These are phyloP conservation scores for Acer yangbiense DNA, from an alignment of 345 rosid genomes.

Conservation along the genomic window DNA sequence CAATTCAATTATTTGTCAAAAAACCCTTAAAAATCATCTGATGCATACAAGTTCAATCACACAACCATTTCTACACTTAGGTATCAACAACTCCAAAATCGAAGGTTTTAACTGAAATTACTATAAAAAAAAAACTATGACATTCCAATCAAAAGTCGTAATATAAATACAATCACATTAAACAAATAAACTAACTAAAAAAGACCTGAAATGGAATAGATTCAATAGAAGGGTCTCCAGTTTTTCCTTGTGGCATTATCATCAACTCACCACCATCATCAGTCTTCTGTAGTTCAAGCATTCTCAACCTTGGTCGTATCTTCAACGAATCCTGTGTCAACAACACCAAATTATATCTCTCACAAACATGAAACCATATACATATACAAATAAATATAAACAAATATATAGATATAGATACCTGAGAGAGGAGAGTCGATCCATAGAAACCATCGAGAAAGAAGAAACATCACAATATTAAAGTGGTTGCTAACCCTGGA, in stretches of 20 bases:
- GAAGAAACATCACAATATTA: conserved; percentile 52
- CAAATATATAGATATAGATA: conserved; percentile 1
- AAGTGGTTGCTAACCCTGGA: conserved; percentile 49
- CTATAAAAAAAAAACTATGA: too few species aligned
- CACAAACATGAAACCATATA: conserved; percentile 2
- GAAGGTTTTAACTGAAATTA: too few species aligned
- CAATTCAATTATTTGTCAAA: too few species aligned
- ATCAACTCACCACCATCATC: conserved; percentile 26
- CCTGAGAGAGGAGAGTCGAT: conserved; percentile 56
- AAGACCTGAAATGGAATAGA: conserved; percentile 80
- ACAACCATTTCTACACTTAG: too few species aligned
- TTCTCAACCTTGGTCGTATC: conserved; percentile 56
- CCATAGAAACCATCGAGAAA: conserved; percentile 69
- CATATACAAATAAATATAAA: not conserved
- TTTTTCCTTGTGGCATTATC: conserved; percentile 56
- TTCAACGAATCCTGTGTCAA: conserved; percentile 52
- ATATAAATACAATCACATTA: too few species aligned
- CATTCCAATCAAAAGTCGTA: too few species aligned
- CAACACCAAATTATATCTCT: conserved; percentile 1
- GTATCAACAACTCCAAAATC: too few species aligned
- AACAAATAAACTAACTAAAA: too few species aligned
- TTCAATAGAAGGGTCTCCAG: conserved; percentile 59
- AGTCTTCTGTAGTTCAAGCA: conserved; percentile 38
- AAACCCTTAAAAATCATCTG: too few species aligned
- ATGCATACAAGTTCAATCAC: too few species aligned